These are phyloP conservation scores for Trametes coccinea DNA, from an alignment of 768 basidiomycete genomes.

Conservation along the genomic window DNA sequence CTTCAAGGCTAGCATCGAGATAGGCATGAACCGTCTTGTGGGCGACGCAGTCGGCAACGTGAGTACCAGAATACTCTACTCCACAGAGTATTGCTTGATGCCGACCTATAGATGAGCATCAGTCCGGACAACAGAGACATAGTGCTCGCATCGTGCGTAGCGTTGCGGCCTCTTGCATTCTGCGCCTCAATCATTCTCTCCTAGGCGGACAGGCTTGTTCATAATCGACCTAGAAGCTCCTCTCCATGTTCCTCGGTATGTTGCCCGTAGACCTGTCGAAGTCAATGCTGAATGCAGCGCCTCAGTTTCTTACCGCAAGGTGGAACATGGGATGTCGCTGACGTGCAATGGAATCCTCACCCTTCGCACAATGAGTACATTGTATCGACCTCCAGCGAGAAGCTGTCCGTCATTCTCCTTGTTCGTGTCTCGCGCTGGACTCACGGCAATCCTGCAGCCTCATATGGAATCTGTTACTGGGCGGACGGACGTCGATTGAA, in stretches of 20 bases:
- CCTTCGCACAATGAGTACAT: conserved; percentile 74
- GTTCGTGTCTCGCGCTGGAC: background rate
- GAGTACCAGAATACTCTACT: conserved; percentile 31
- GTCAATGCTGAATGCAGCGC: background rate
- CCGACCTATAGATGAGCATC: conserved; percentile 76
- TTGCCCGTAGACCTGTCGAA: background rate
- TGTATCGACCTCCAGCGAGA: conserved; percentile 86
- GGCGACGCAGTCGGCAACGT: conserved; percentile 86
- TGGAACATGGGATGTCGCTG: conserved; percentile 94
- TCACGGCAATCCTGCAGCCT: conserved; percentile 43
- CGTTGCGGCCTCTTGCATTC: background rate
- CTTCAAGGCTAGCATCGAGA: conserved; percentile 60
- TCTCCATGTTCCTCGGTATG: conserved; percentile 71
- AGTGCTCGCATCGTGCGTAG: conserved; percentile 80
- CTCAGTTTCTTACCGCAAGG: conserved; percentile 84
- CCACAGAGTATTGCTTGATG: background rate
- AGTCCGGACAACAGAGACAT: conserved; percentile 87
- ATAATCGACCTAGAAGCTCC: conserved; percentile 93
- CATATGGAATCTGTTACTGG: conserved; percentile 89
- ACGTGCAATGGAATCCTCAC: conserved; percentile 93
- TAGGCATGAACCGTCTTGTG: conserved; percentile 77
- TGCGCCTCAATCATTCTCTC: background rate
- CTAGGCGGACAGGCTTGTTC: conserved; percentile 83
- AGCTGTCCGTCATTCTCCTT: conserved; percentile 54
- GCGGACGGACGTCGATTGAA: conserved; percentile 78